A percentile compares a stretch with the other conserved stretches of the same genome.
Evolutionary conservation across 2,329 filamentous ascomycete species (phyloP).

Genomic region (Mycogone perniciosa): DNA sequence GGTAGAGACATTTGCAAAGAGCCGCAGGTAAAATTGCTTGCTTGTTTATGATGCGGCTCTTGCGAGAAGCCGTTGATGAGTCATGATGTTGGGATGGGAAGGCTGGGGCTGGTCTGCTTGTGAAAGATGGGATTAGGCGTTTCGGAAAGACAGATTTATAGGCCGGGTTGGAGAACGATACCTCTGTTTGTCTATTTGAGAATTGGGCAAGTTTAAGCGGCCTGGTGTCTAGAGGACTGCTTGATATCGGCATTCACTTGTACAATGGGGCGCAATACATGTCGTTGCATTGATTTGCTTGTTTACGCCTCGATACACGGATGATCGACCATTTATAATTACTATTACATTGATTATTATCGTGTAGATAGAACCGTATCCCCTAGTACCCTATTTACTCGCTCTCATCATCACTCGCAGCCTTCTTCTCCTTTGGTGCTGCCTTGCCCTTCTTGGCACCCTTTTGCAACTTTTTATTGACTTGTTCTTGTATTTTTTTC

Average conservation of each 20-base stretch:
- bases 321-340: too few species aligned
- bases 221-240: too few species aligned
- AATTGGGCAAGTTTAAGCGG: too few species aligned
- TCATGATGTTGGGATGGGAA: neutral
- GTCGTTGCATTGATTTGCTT: too few species aligned
- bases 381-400: constrained; percentile 17
- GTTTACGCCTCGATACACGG: too few species aligned
- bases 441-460: constrained; percentile 35
- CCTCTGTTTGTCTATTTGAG: too few species aligned
- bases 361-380: constrained; percentile 2
- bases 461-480: constrained; percentile 65
- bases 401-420: constrained; percentile 28
- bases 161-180: too few species aligned
- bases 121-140: neutral
- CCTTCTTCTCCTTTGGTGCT: constrained; percentile 26
- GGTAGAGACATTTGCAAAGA: constrained; percentile 46
- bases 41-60: neutral
- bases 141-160: too few species aligned
- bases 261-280: too few species aligned
- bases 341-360: too few species aligned
- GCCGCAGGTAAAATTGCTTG: constrained; percentile 21
- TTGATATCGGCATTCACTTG: too few species aligned
- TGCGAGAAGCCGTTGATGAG: neutral
- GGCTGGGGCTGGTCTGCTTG: neutral
- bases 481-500: constrained; percentile 68